phyloP scores from a whole-genome alignment of 106 monocot genomes.

The Allium sativum region DNA sequence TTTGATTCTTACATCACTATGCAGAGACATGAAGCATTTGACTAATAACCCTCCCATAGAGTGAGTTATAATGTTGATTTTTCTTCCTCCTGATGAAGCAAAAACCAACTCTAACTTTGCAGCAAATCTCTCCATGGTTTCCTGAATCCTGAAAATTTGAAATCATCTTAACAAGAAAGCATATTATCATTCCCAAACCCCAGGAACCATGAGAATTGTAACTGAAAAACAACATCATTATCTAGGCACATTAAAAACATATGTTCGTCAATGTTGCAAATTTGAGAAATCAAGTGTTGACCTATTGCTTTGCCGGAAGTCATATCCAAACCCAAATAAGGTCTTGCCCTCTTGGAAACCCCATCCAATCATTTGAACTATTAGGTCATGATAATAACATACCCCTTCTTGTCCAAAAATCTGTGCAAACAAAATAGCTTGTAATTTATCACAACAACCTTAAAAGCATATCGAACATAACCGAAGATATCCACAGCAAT shows the following conservation, averaged over 20 bases:
- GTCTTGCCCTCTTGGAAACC: constrained; percentile 96
- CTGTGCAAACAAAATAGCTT: constrained; percentile 29
- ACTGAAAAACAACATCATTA: too few species aligned
- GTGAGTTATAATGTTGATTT: constrained; percentile 82
- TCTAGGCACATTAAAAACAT: too few species aligned
- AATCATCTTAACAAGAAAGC: neutral
- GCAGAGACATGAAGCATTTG: constrained; percentile 77
- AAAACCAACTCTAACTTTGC: constrained; percentile 66
- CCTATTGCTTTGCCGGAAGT: constrained; percentile 99
- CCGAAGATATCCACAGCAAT: too few species aligned
- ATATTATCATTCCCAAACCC: too few species aligned
- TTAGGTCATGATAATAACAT: constrained; percentile 96
- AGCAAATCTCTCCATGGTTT: constrained; percentile 68
- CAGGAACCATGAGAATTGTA: too few species aligned
- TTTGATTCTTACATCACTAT: constrained; percentile 55
- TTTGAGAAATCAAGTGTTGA: constrained; percentile 12
- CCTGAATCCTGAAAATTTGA: constrained; percentile 56
- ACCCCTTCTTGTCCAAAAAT: constrained; percentile 63
- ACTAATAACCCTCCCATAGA: constrained; percentile 97
- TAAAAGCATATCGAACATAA: too few species aligned
- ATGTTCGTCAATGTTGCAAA: neutral
- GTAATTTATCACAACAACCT: too few species aligned
- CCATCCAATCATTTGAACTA: constrained; percentile 92
- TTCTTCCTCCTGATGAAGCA: constrained; percentile 66
- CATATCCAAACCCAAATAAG: constrained; percentile 97